Conservation (phyloP, 768 basidiomycete genomes). For the Lactarius akahatsu region DNA sequence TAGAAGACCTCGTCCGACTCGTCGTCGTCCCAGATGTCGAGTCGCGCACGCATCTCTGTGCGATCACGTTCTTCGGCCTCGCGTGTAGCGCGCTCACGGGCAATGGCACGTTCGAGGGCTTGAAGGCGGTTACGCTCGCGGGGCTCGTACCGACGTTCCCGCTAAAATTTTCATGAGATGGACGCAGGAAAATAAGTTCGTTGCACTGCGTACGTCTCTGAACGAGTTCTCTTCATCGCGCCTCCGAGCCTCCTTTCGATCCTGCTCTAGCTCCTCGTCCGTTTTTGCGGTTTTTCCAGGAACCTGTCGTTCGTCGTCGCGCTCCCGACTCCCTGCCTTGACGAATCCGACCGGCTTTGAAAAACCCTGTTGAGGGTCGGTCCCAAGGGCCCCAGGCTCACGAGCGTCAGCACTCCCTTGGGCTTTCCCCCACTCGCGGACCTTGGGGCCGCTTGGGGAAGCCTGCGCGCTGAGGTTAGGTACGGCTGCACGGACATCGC, state of each 20-base stretch:
- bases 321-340: constrained; percentile 53
- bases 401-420: constrained; percentile 36
- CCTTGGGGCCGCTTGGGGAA: constrained; percentile 63
- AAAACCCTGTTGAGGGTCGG: constrained; percentile 57
- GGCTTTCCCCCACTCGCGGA: constrained; percentile 77
- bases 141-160: constrained; percentile 91
- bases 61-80: constrained; percentile 81
- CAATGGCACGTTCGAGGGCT: constrained; percentile 71
- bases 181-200: background rate
- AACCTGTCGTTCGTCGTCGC: constrained; percentile 37
- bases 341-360: constrained; percentile 83
- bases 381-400: constrained; percentile 33
- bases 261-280: constrained; percentile 86
- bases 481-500: constrained; percentile 65
- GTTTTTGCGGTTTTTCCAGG: constrained; percentile 54
- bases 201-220: constrained; percentile 64
- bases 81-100: constrained; percentile 64
- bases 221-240: constrained; percentile 84
- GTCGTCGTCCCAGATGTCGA: constrained; percentile 92
- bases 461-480: constrained; percentile 41
- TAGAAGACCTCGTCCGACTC: constrained; percentile 93
- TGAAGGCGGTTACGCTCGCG: constrained; percentile 82
- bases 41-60: constrained; percentile 72
- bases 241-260: constrained; percentile 70
- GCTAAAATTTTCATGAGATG: constrained; percentile 44